phyloP scores from a whole-genome alignment of 2,329 filamentous ascomycete species.

The Cadophora luteo-olivacea region DNA sequence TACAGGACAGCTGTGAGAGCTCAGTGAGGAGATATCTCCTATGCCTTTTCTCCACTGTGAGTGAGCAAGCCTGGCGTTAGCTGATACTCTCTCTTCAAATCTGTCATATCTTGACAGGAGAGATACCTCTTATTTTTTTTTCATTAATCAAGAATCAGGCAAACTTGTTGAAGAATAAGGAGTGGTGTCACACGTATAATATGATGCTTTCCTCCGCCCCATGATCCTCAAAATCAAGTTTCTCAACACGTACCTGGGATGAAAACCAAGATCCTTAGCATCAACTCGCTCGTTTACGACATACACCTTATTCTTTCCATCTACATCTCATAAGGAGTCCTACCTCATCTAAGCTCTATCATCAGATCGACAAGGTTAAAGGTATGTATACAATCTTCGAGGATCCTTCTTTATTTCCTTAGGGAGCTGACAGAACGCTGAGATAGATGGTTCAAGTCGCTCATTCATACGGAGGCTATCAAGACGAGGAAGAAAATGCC shows the following conservation, averaged over 20 bases:
- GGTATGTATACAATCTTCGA: conserved; percentile 8
- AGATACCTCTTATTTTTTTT: not conserved
- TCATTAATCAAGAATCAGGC: conserved; percentile 6
- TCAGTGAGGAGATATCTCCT: not conserved
- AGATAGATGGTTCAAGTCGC: conserved; percentile 32
- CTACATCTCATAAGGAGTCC: no score
- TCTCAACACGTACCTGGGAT: conserved; percentile 14
- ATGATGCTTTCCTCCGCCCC: conserved; percentile 31
- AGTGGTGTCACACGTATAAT: conserved; percentile 32
- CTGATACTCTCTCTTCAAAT: not conserved
- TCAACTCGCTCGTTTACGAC: conserved; percentile 29
- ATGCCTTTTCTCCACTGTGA: not conserved
- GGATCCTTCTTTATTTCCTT: not conserved
- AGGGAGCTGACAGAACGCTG: conserved; percentile 14
- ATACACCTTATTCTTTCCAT: conserved; percentile 6
- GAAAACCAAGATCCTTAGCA: conserved; percentile 24
- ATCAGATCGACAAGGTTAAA: not conserved
- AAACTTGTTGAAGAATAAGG: not conserved
- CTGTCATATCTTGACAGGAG: conserved; percentile 13
- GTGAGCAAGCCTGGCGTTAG: not conserved
- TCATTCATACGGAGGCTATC: conserved; percentile 30
- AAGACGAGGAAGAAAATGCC: conserved; percentile 37
- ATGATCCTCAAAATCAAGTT: conserved; percentile 27
- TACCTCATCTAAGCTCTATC: not conserved
- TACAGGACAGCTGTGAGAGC: not conserved